phyloP scores from a whole-genome alignment of 192 early-diverging fungal species.

The Phycomyces blakesleeanus region DNA sequence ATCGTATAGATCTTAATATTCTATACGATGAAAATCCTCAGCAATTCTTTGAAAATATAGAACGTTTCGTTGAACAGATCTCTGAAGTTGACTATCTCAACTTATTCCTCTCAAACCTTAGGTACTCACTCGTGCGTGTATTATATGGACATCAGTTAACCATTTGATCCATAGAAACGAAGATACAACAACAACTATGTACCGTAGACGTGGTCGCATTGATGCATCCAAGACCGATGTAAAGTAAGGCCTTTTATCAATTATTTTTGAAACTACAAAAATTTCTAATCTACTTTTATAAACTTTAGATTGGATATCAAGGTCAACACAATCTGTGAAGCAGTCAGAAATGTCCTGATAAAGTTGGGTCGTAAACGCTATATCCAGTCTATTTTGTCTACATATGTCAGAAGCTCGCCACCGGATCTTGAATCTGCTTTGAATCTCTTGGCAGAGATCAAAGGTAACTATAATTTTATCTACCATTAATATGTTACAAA shows the following conservation, averaged over 20 bases:
- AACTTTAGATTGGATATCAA: conserved; percentile 46
- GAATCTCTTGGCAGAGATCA: conserved; percentile 58
- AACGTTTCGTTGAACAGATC: conserved; percentile 72
- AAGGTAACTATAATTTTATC: conserved; percentile 25
- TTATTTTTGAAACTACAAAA: neutral
- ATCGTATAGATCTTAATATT: conserved; percentile 93
- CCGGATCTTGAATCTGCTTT: conserved; percentile 82
- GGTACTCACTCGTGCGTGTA: conserved; percentile 5
- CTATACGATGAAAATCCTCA: conserved; percentile 75
- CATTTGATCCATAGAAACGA: conserved; percentile 47
- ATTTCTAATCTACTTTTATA: neutral
- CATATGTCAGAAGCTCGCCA: conserved; percentile 76
- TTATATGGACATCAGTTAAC: neutral
- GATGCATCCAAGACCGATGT: neutral
- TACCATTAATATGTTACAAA: neutral
- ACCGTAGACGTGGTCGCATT: conserved; percentile 36
- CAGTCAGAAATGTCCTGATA: conserved; percentile 60
- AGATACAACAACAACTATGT: conserved; percentile 83
- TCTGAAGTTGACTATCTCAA: conserved; percentile 85
- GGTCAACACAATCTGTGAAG: conserved; percentile 70
- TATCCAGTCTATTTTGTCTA: conserved; percentile 80
- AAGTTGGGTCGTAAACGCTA: conserved; percentile 49
- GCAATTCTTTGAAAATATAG: conserved; percentile 63
- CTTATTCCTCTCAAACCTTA: conserved; percentile 80
- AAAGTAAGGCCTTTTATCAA: neutral